These are phyloP conservation scores for Telopea speciosissima DNA, from an alignment of 177 flowering plant genomes.

Conservation along the genomic window DNA sequence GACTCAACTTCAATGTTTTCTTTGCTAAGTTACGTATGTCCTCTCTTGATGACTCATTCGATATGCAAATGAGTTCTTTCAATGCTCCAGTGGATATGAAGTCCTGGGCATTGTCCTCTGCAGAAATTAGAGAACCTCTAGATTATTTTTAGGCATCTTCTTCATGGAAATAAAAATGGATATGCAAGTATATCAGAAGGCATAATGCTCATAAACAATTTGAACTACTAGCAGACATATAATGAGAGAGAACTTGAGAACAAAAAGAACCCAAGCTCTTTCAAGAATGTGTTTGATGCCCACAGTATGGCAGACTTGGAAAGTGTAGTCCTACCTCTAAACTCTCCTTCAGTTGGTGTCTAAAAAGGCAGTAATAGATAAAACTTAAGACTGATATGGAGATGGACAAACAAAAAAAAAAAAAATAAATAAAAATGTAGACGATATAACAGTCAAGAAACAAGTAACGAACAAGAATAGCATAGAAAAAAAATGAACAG, in stretches of 20 bases:
- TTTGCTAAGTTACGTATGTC: slow-evolving; percentile 78
- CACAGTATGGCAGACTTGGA: background rate
- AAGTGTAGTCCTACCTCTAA: background rate
- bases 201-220: too few relatives aligned
- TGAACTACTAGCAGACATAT: too few relatives aligned
- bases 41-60: slow-evolving; percentile 62
- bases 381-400: too few relatives aligned
- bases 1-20: slow-evolving; percentile 48
- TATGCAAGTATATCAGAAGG: too few relatives aligned
- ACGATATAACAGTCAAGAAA: background rate
- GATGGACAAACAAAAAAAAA: background rate
- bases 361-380: background rate
- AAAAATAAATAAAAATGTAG: background rate
- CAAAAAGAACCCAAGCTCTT: background rate
- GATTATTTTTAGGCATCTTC: background rate
- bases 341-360: background rate
- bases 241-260: background rate
- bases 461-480: background rate
- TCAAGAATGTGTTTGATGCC: background rate
- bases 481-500: background rate
- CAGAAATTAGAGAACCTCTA: slow-evolving; percentile 10
- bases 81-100: slow-evolving; percentile 52
- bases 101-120: slow-evolving; percentile 74
- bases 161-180: too few relatives aligned
- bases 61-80: slow-evolving; percentile 49